Evolutionary conservation across 257 asterid species (phyloP), one percentile per base, ranked within the genome.

Genomic region (Haberlea rhodopensis): DNA sequence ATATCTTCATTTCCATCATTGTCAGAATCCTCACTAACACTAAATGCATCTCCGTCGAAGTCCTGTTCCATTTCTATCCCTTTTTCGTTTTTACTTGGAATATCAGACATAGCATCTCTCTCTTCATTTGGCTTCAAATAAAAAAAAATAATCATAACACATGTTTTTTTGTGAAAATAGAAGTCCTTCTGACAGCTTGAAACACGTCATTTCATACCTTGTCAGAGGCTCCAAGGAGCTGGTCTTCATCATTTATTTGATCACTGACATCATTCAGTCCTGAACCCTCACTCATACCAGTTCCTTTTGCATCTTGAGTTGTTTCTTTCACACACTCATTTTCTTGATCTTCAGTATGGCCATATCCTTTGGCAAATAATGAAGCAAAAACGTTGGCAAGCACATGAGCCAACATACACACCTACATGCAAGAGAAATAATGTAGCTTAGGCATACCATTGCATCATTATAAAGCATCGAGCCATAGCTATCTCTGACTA

Each of bases 41-140:
- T 88, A 66, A 66, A 75, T 11, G 83, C 73, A 57, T 80, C 86
- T 64, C 78, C 97, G 34, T 62, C 70, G 53, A 94, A 85, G 69
- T 94, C 99, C 73, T 94, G 81, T 57, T 86, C 99, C 97, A 94
- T 87, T 86, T 94, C 99, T 63, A 94, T 72, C 48, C 99, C 99
- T 70, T 86, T 90, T 21, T 85, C 96, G 63, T 68, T 74, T 79
- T 78, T 82, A 80, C 77, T 75, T 0, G 90, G 89, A 81, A 73
- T 72, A 53, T 87, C 88, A 68, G 79, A 60, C 19, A n/a, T 51
- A 37, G 75, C 74, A 68, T 78, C 80, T 43, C 52, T 76, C 73
- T 86, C 88, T 68, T 85, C 88, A 53, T 80, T 73, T 7, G 76
- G 72, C 98, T 91, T 65, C 80, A 73, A 75, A 75, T 65, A 71